These are phyloP conservation scores for Pinus tabuliformis DNA, from an alignment of 75 land plant species.

Conservation along the genomic window DNA sequence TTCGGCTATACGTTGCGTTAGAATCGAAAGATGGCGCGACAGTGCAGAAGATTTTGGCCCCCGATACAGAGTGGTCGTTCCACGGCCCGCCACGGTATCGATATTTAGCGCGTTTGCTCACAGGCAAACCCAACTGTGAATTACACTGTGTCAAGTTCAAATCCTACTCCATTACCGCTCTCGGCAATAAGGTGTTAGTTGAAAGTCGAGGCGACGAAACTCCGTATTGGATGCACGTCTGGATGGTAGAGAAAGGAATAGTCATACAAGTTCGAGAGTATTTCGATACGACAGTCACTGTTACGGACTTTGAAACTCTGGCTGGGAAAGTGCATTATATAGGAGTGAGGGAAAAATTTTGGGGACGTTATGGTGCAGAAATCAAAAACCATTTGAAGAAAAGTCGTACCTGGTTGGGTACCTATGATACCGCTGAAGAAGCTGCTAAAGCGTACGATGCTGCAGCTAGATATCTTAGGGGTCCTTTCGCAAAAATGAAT, in stretches of 20 bases:
- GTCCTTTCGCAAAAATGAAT: no score
- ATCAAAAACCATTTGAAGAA: no score
- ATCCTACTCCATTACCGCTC: slow-evolving; percentile 7
- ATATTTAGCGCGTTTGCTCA: slow-evolving; percentile 75
- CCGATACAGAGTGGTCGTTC: slow-evolving; percentile 94
- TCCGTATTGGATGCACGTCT: slow-evolving; percentile 65
- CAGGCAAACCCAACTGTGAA: slow-evolving; percentile 40
- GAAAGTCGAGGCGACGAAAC: slow-evolving; percentile 39
- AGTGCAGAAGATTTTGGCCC: slow-evolving; percentile 37
- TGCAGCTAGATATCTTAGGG: no score
- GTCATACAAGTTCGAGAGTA: slow-evolving; percentile 66
- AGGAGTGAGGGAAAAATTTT: no score
- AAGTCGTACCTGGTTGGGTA: no score
- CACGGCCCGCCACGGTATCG: slow-evolving; percentile 85
- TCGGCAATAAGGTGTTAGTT: slow-evolving; percentile 38
- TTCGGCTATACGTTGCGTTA: slow-evolving; percentile 56
- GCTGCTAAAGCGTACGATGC: no score
- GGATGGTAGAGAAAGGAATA: slow-evolving; percentile 64
- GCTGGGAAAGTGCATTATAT: no score
- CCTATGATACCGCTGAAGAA: no score
- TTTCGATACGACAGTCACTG: slow-evolving; percentile 61
- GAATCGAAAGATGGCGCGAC: slow-evolving; percentile 33
- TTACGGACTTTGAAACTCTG: slow-evolving; percentile 33
- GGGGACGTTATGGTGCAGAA: no score
- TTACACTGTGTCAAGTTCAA: slow-evolving; percentile 14